Conservation (phyloP, 441 rosid genomes). For the Melastoma candidum region DNA sequence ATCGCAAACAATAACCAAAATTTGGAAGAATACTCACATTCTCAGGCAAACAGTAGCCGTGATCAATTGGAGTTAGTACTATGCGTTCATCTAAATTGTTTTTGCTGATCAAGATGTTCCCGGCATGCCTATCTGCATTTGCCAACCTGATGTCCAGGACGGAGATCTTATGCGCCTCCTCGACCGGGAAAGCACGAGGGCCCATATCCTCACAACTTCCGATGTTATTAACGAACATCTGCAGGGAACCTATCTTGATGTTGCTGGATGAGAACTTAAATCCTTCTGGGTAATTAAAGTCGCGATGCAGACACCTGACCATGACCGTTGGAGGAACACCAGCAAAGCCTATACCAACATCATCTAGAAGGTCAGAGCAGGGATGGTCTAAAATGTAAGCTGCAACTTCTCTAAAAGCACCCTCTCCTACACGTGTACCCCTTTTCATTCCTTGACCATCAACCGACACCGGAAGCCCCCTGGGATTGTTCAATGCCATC, state of each 20-base stretch:
- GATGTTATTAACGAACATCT: constrained; percentile 54
- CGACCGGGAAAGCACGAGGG: constrained; percentile 53
- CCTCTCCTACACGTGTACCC: constrained; percentile 16
- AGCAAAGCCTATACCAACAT: constrained; percentile 38
- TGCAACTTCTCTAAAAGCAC: constrained; percentile 17
- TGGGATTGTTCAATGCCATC: constrained; percentile 12
- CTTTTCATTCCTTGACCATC: constrained; percentile 17
- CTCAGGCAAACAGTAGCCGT: constrained; percentile 83
- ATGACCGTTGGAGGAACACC: constrained; percentile 70
- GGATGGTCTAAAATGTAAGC: constrained; percentile 15
- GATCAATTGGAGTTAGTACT: constrained; percentile 68
- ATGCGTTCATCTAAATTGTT: constrained; percentile 26
- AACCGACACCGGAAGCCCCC: constrained; percentile 12
- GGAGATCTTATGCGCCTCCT: constrained; percentile 72
- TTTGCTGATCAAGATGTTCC: constrained; percentile 51
- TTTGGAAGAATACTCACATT: constrained; percentile 34
- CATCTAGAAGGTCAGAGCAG: too few relatives aligned
- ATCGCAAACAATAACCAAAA: too few relatives aligned
- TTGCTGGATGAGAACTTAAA: constrained; percentile 5
- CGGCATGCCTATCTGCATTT: constrained; percentile 81
- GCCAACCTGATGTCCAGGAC: constrained; percentile 74
- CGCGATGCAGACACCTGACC: constrained; percentile 51
- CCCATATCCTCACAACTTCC: constrained; percentile 91
- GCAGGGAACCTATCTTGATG: constrained; percentile 66
- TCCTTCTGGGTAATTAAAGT: constrained; percentile 44